Percentiles rank a stretch among this genome's conserved stretches.
Evolutionary conservation across 441 rosid species (phyloP).

Genomic region (Gossypium davidsonii): DNA sequence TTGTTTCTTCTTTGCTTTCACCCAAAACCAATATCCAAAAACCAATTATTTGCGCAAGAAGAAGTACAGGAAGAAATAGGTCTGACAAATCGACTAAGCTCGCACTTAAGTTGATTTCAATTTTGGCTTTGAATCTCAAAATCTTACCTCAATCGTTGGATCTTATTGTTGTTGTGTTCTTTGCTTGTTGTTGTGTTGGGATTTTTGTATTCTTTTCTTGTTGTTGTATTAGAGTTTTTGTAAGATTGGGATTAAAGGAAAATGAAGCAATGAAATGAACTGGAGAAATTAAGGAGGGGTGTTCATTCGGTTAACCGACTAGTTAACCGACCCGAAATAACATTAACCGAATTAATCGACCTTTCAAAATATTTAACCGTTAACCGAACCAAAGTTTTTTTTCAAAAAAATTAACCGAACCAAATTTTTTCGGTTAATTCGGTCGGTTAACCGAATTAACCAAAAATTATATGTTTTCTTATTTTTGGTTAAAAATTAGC

Average conservation of each 20-base stretch:
- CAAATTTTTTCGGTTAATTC: no score
- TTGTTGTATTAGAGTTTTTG: not conserved
- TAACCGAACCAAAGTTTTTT: no score
- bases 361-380: no score
- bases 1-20: not conserved
- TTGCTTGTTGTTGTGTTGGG: conserved; percentile 24
- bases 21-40: not conserved
- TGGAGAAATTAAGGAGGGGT: conserved; percentile 13
- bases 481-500: no score
- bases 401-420: no score
- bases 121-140: conserved; percentile 31
- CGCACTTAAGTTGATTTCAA: conserved; percentile 26
- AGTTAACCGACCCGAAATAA: no score
- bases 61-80: conserved; percentile 27
- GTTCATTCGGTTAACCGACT: no score
- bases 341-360: no score
- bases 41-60: conserved; percentile 10
- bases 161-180: conserved; percentile 20
- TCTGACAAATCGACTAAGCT: conserved; percentile 17
- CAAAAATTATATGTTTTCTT: no score
- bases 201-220: no score
- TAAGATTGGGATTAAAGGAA: conserved; percentile 26
- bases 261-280: conserved; percentile 27
- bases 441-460: no score
- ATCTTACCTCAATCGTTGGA: conserved; percentile 37